phyloP scores from a whole-genome alignment of 495 filamentous ascomycete species.

The Patellaria atrata region DNA sequence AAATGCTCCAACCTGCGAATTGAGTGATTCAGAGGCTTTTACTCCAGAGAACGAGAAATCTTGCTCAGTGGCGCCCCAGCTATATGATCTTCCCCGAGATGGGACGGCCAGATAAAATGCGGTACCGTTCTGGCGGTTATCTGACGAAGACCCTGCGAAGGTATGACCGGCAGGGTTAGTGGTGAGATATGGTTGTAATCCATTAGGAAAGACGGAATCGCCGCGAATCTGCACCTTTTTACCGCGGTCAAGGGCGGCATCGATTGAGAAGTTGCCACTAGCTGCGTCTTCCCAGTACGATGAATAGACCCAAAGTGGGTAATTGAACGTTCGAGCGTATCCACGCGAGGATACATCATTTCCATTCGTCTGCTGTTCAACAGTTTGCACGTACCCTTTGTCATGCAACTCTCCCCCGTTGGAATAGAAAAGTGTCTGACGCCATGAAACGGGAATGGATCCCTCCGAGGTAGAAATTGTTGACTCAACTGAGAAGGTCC shows the following conservation, averaged over 20 bases:
- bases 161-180: conserved; percentile 2
- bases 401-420: conserved; percentile 46
- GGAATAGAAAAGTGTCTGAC: conserved; percentile 35
- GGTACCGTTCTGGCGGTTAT: conserved; percentile 41
- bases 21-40: conserved; percentile 10
- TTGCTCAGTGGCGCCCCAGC: conserved; percentile 41
- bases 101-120: conserved; percentile 37
- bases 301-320: conserved; percentile 48
- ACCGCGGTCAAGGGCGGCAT: conserved; percentile 43
- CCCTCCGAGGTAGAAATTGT: conserved; percentile 33
- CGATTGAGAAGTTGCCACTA: conserved; percentile 43
- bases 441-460: conserved; percentile 38
- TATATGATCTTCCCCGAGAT: conserved; percentile 31
- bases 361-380: conserved; percentile 47
- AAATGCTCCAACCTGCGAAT: conserved; percentile 2
- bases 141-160: conserved; percentile 32
- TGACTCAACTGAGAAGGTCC: conserved; percentile 41
- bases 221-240: conserved; percentile 40
- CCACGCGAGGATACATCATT: conserved; percentile 34
- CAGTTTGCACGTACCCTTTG: conserved; percentile 47
- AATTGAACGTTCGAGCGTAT: conserved; percentile 38
- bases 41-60: conserved; percentile 35
- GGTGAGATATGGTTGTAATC: conserved; percentile 31
- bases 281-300: conserved; percentile 31
- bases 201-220: conserved; percentile 44